Percentiles rank a stretch among this genome's conserved stretches.
phyloP scores from a whole-genome alignment of 306 rosid species.

The Rosa rugosa region DNA sequence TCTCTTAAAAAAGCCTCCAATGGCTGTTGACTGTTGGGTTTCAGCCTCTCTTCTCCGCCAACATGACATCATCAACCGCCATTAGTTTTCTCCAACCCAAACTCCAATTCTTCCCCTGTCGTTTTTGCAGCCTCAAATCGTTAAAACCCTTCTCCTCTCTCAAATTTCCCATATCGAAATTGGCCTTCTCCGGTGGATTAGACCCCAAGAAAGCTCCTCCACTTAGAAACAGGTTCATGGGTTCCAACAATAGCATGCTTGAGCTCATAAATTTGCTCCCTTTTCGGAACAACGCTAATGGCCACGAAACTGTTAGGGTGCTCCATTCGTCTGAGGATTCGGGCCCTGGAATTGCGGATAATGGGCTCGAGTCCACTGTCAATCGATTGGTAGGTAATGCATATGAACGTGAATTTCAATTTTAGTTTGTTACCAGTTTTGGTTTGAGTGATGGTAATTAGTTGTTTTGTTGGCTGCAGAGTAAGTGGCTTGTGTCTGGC shows the following conservation, averaged over 20 bases:
- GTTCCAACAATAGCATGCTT: conserved; percentile 32
- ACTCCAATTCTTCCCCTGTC: conserved; percentile 2
- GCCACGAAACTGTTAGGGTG: conserved; percentile 44
- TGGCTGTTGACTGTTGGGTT: neutral
- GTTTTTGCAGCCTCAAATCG: conserved; percentile 21
- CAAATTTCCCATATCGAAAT: conserved; percentile 34
- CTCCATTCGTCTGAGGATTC: conserved; percentile 43
- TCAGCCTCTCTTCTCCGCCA: neutral
- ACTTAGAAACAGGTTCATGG: conserved; percentile 22
- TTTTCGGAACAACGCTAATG: conserved; percentile 31
- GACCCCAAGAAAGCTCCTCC: conserved; percentile 22
- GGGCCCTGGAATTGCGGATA: conserved; percentile 20
- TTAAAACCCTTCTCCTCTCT: conserved; percentile 27
- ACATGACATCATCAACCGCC: conserved; percentile 36
- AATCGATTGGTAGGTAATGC: conserved; percentile 62
- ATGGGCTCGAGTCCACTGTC: conserved; percentile 47
- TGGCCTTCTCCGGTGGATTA: conserved; percentile 27
- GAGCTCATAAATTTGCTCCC: conserved; percentile 34
- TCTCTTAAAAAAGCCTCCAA: neutral
- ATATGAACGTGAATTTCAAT: neutral
- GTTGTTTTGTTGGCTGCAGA: conserved; percentile 49
- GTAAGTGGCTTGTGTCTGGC: conserved; percentile 76
- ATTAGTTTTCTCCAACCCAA: conserved; percentile 23
- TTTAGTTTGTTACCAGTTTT: neutral
- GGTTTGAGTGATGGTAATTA: neutral